A percentile compares a stretch with the other conserved stretches of the same genome.
phyloP scores from a whole-genome alignment of 1,139 yeast species.

The Protomyces gravidus region DNA sequence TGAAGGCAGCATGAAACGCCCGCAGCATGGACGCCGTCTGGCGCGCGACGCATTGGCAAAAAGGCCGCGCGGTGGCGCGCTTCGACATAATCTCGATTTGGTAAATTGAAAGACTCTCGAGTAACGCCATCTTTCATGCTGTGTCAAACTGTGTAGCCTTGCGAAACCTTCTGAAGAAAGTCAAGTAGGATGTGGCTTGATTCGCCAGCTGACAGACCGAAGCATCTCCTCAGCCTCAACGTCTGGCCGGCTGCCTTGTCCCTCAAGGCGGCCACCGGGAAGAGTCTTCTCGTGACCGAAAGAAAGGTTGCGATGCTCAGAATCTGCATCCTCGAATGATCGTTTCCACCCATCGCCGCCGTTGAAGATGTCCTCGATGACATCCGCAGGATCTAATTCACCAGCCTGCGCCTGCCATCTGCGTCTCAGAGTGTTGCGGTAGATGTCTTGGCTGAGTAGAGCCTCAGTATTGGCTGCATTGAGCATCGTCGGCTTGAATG shows the following conservation, averaged over 20 bases:
- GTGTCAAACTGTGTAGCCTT: too few relatives aligned
- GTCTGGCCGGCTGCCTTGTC: slow-evolving; percentile 5
- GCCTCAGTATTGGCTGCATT: slow-evolving; percentile 3
- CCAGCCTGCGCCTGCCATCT: slow-evolving; percentile 78
- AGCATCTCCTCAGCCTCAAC: slow-evolving; percentile 26
- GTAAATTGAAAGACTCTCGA: too few relatives aligned
- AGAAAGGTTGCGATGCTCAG: background rate
- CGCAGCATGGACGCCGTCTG: too few relatives aligned
- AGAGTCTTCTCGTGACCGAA: background rate
- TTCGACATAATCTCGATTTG: too few relatives aligned
- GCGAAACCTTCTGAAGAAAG: too few relatives aligned
- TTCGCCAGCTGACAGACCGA: slow-evolving; percentile 9
- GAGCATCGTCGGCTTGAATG: slow-evolving; percentile 9
- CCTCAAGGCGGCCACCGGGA: background rate
- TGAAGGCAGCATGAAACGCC: too few relatives aligned
- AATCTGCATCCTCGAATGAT: background rate
- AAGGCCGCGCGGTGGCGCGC: too few relatives aligned
- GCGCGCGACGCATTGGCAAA: too few relatives aligned
- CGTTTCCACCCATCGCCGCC: slow-evolving; percentile 67
- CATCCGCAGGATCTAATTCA: slow-evolving; percentile 66
- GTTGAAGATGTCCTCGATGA: slow-evolving; percentile 68
- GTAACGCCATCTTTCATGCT: too few relatives aligned
- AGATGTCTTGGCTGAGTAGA: slow-evolving; percentile 40
- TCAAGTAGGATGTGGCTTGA: background rate
- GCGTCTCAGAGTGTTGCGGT: slow-evolving; percentile 61